Base-by-base conservation (phyloP, 345 rosid genomes). In the Boechera divaricarpa region DNA sequence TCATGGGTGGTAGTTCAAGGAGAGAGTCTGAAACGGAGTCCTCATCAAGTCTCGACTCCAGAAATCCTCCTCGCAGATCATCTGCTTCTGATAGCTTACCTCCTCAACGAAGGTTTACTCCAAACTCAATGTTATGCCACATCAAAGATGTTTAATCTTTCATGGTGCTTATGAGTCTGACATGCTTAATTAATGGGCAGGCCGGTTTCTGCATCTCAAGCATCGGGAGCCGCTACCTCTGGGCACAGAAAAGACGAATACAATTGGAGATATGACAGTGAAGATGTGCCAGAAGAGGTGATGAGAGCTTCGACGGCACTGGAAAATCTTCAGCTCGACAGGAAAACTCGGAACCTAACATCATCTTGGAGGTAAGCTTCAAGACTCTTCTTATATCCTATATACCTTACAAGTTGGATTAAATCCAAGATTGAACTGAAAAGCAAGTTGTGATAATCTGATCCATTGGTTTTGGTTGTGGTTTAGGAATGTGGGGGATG, bases 241-340 rank as follows among this genome's bases (percentile, higher is more conserved):
- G 90, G 87, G 60, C 89, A 87, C 69, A 72, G 89, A 80, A 94
- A 88, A 77, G 97, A 89, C 39, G 92, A 94, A 21, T 83, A 80
- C 80, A 91, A 72, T 62, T 83, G 96, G 94, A 90, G 96, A 87
- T 83, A 93, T 48, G 94, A 85, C 29, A 80, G 66, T 56, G 88
- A 91, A 41, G 96, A 91, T 61, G 60, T 70, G 51, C 78, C 86
- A 0, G 98, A 92, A 54, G 98, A 91, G 11, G 86, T 91, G 55
- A 80, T 80, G 63, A 89, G 89, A 86, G 86, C 96, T 81, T 91
- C 98, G 74, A 56, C 91, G 48, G 91, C 94, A 15, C 64, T 95
- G 67, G 98, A 95, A 80, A 92, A 87, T 83, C 98, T 95, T 77
- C 96, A 92, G 77, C 84, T 95, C 71, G 97, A 92, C 84, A 83